Percentiles rank a stretch among this genome's conserved stretches.
Evolutionary conservation across 495 filamentous ascomycete species (phyloP).

Genomic region (Echria macrotheca): DNA sequence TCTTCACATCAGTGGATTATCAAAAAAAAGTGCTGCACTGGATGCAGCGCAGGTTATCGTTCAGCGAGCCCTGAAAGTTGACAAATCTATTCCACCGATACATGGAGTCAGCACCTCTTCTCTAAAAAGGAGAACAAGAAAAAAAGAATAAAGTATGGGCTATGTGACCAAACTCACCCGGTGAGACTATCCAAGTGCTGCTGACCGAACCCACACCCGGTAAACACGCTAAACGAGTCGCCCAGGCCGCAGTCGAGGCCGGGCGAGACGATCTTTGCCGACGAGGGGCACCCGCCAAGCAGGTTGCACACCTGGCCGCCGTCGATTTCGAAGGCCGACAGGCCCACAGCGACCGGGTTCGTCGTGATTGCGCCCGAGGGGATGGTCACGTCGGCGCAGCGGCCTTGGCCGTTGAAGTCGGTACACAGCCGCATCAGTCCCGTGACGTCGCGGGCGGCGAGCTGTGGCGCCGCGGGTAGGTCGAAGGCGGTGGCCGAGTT

Average conservation of each 20-base stretch:
- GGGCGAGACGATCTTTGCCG: slow-evolving; percentile 1
- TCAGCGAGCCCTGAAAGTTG: slow-evolving; percentile 4
- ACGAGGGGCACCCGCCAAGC: slow-evolving; percentile 8
- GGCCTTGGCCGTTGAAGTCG: slow-evolving; percentile 7
- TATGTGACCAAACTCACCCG: slow-evolving; percentile 12
- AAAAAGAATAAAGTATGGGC: too few relatives aligned
- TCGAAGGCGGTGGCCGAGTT: too few relatives aligned
- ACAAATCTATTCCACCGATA: background rate
- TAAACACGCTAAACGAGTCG: slow-evolving; percentile 5
- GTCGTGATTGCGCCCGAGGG: slow-evolving; percentile 8
- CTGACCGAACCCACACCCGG: background rate
- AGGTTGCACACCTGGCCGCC: background rate
- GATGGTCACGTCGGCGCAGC: slow-evolving; percentile 10
- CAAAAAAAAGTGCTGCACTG: too few relatives aligned
- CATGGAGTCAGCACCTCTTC: background rate
- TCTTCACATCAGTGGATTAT: too few relatives aligned
- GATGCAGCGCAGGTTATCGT: slow-evolving; percentile 8
- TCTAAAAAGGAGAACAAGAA: background rate
- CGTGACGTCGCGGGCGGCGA: slow-evolving; percentile 1
- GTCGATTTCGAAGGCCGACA: slow-evolving; percentile 8
- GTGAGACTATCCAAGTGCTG: background rate
- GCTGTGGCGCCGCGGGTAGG: too few relatives aligned
- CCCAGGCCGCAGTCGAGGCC: slow-evolving; percentile 3
- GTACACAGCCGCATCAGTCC: slow-evolving; percentile 7
- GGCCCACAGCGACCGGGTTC: background rate